These are phyloP conservation scores for Aspergillus floridensis DNA, from an alignment of 2,329 filamentous ascomycete genomes.

Conservation along the genomic window DNA sequence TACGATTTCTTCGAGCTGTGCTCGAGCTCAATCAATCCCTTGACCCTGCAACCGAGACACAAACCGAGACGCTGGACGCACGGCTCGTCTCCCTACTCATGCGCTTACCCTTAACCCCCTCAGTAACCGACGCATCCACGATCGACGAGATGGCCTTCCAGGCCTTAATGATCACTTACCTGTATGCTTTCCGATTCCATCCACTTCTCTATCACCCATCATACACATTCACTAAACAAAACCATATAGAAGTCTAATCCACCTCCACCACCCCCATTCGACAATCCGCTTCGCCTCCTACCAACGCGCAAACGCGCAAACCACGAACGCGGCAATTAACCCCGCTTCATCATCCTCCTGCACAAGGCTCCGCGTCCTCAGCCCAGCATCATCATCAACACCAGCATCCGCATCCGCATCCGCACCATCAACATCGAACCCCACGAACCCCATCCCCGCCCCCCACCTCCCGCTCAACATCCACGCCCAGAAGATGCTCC, in stretches of 20 bases:
- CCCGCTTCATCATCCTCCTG: conserved; percentile 8
- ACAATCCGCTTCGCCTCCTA: conserved; percentile 49
- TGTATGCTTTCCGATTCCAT: conserved; percentile 12
- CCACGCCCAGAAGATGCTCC: conserved; percentile 74
- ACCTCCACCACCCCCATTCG: conserved; percentile 71
- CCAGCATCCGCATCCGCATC: too few relatives aligned
- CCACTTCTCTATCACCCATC: background rate
- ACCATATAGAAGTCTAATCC: conserved; percentile 50
- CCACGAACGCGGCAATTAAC: background rate
- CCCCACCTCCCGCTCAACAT: conserved; percentile 15
- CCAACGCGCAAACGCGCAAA: conserved; percentile 6
- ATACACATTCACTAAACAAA: background rate
- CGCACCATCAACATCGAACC: too few relatives aligned
- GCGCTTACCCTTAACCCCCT: conserved; percentile 66
- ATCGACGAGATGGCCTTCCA: conserved; percentile 60
- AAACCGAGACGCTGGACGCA: conserved; percentile 53
- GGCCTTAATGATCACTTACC: conserved; percentile 31
- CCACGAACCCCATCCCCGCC: background rate
- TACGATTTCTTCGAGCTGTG: conserved; percentile 69
- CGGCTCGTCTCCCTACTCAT: conserved; percentile 61
- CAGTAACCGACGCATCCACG: conserved; percentile 59
- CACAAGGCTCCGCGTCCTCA: conserved; percentile 12
- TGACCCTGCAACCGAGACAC: conserved; percentile 22
- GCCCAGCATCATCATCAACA: background rate
- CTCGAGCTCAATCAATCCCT: conserved; percentile 44